Percentiles rank a stretch among this genome's conserved stretches.
Conservation (phyloP, 192 early-diverging fungal genomes). For the Coemansia sp. region DNA sequence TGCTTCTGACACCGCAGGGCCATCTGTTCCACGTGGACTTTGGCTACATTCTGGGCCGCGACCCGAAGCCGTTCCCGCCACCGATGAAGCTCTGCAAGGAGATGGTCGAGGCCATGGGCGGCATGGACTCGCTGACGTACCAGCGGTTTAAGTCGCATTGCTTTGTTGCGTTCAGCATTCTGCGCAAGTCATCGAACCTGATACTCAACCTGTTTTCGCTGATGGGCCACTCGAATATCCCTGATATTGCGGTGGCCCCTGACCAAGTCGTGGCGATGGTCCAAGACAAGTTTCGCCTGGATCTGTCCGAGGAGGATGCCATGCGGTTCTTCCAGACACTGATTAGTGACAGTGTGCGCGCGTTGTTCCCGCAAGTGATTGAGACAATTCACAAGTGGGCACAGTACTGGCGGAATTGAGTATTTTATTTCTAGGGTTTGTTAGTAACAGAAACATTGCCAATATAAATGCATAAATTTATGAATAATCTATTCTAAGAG, state of each 20-base stretch:
- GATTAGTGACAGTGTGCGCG: slow-evolving; percentile 92
- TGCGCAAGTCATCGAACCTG: slow-evolving; percentile 91
- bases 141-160: slow-evolving; percentile 91
- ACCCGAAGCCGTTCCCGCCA: slow-evolving; percentile 99
- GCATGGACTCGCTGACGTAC: slow-evolving; percentile 82
- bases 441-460: too few species aligned
- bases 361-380: slow-evolving; percentile 97
- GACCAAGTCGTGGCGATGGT: slow-evolving; percentile 98
- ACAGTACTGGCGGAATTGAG: slow-evolving; percentile 68
- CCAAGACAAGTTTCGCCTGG: slow-evolving; percentile 92
- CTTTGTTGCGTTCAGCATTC: slow-evolving; percentile 90
- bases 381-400: slow-evolving; percentile 98
- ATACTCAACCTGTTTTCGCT: slow-evolving; percentile 97
- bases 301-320: slow-evolving; percentile 89
- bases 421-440: background rate
- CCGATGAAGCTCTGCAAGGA: slow-evolving; percentile 99
- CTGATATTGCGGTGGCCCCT: slow-evolving; percentile 97
- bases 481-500: too few species aligned
- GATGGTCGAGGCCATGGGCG: slow-evolving; percentile 99
- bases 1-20: slow-evolving; percentile 85
- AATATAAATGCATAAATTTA: too few species aligned
- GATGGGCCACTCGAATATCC: slow-evolving; percentile 96
- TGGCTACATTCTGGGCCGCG: slow-evolving; percentile 97
- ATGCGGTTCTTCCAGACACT: slow-evolving; percentile 91
- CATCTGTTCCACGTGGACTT: slow-evolving; percentile 97